These are phyloP conservation scores for Besnoitia besnoiti DNA, from an alignment of 169 alveolate species.

Conservation along the genomic window DNA sequence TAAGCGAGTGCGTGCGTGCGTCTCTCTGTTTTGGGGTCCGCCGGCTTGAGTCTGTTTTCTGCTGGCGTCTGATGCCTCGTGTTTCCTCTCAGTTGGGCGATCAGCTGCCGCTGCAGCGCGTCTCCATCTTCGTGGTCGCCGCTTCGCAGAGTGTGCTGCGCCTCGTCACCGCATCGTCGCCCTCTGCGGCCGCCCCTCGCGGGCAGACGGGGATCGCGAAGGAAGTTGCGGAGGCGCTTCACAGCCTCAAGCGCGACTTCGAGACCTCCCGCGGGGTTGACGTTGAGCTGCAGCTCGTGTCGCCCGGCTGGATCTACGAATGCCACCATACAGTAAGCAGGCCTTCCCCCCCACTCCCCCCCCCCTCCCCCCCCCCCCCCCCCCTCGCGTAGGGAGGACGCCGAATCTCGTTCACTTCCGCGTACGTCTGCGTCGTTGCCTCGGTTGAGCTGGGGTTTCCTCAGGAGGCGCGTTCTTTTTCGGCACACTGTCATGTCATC, in stretches of 20 bases:
- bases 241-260: background rate
- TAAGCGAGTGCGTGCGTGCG: too few relatives aligned
- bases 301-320: slow-evolving; percentile 11
- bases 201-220: background rate
- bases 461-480: background rate
- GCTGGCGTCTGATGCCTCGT: background rate
- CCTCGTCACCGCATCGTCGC: background rate
- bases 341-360: background rate
- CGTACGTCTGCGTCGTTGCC: background rate
- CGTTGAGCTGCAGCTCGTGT: background rate
- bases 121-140: background rate
- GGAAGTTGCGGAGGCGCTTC: background rate
- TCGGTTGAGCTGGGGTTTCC: background rate
- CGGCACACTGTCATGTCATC: background rate
- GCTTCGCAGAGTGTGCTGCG: background rate
- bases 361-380: background rate
- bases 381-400: background rate
- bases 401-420: background rate
- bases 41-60: background rate
- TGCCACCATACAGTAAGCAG: slow-evolving; percentile 7
- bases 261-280: background rate
- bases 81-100: background rate
- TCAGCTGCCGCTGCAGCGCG: background rate
- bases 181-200: background rate
- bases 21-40: too few relatives aligned